These are phyloP conservation scores for Botrytis deweyae DNA, from an alignment of 2,329 filamentous ascomycete genomes.

Conservation along the genomic window DNA sequence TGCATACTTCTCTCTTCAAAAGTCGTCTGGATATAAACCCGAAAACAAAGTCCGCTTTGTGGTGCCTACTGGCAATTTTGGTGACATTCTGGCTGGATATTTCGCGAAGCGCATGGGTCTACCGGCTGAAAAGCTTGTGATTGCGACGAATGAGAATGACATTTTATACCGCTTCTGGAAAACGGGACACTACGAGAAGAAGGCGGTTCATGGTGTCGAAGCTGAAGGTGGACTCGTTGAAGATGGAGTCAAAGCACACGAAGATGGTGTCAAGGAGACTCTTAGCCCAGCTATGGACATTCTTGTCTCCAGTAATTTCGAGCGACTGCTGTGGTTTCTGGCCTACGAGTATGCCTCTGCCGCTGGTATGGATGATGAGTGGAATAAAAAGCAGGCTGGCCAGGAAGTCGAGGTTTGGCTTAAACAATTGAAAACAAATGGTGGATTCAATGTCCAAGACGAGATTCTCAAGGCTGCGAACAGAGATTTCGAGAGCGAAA, in stretches of 20 bases:
- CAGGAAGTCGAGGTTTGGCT: conserved; percentile 79
- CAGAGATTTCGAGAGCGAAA: conserved; percentile 77
- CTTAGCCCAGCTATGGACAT: conserved; percentile 97
- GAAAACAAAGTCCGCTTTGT: conserved; percentile 77
- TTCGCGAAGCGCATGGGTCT: conserved; percentile 90
- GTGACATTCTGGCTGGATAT: conserved; percentile 89
- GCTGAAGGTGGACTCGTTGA: conserved; percentile 54
- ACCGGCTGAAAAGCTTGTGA: conserved; percentile 81
- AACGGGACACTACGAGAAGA: conserved; percentile 86
- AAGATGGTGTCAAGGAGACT: conserved; percentile 81
- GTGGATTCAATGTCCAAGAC: conserved; percentile 77
- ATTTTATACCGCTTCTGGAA: conserved; percentile 96
- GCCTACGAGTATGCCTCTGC: conserved; percentile 67
- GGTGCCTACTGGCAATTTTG: conserved; percentile 94
- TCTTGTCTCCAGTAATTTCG: conserved; percentile 93
- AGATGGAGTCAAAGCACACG: conserved; percentile 61
- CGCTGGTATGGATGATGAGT: conserved; percentile 61
- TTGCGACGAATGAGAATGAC: conserved; percentile 97
- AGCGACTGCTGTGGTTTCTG: conserved; percentile 91
- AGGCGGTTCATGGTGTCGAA: conserved; percentile 57
- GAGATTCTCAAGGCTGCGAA: conserved; percentile 71
- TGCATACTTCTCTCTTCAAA: conserved; percentile 80
- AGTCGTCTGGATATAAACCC: conserved; percentile 58
- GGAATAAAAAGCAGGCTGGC: conserved; percentile 67
- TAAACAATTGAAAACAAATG: conserved; percentile 72